Base-by-base conservation (phyloP, 495 filamentous ascomycete genomes). In the Neurospora sp. region DNA sequence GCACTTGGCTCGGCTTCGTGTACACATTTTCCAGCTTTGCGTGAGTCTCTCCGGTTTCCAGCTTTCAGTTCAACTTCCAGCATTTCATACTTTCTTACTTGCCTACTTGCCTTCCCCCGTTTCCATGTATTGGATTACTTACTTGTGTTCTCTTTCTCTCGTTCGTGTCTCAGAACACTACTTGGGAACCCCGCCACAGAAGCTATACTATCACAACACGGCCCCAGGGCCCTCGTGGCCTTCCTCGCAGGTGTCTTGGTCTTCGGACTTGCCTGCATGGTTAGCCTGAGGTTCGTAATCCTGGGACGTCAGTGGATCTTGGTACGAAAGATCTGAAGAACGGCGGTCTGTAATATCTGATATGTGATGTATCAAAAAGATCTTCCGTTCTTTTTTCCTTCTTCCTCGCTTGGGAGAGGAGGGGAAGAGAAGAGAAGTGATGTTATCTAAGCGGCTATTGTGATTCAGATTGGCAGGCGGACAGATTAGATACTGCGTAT, bases 1-100 rank as follows among this genome's bases (percentile, higher is more conserved):
- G 78, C 31, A 79, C 75, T 4, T 80, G 78, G 77, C 68, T 81
- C 3, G 79, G 79, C 0, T 79, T 72, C 0, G 74, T 72, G 4
- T 81, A 80, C 69, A 74, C 68, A 5, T 47, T 81, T 53, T 71
- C 71, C 59, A 74, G 77, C 35, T 65, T 80, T 73, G 77, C 78
- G 8, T 37, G 35, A 37, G 35, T 37, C 35, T 37, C 35, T 37
- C 35, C 35, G 35, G 35, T 37, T 37, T 37, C 35, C 35, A 37
- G 35, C 35, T 7, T 37, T 37, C 35, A 37, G 35, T 37, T 7
- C 35, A 37, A 37, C 35, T 7, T 37, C 35, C 35, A 37, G 35
- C 35, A 37, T 37, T 37, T 37, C 35, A 37, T 37, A 37, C 35
- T 37, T 37, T 37, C 35, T 37, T 37, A 37, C 35, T 37, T 37